phyloP scores from a whole-genome alignment of 345 rosid genomes.

The Excoecaria agallocha region DNA sequence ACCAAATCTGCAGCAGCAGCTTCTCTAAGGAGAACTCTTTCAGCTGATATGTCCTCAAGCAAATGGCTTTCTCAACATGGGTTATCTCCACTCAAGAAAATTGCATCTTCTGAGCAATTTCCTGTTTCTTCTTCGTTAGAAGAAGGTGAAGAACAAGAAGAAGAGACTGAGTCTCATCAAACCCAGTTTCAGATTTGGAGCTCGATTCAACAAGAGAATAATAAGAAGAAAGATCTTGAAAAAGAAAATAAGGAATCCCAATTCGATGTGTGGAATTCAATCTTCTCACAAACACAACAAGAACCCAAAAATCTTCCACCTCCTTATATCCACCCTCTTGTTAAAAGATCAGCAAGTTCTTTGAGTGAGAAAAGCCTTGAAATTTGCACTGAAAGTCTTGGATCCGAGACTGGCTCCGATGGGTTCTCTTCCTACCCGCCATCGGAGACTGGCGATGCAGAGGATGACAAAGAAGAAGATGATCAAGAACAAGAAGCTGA shows the following conservation, averaged over 20 bases:
- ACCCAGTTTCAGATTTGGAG: slow-evolving; percentile 49
- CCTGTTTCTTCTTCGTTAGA: slow-evolving; percentile 6
- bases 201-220: slow-evolving; percentile 41
- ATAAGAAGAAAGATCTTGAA: slow-evolving; percentile 30
- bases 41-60: slow-evolving; percentile 83
- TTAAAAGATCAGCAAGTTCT: slow-evolving; percentile 57
- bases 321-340: slow-evolving; percentile 74
- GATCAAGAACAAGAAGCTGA: slow-evolving; percentile 9
- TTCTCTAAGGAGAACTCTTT: slow-evolving; percentile 71
- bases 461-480: slow-evolving; percentile 40
- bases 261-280: slow-evolving; percentile 61
- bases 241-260: slow-evolving; percentile 22
- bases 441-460: slow-evolving; percentile 51
- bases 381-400: slow-evolving; percentile 95
- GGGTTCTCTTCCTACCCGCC: slow-evolving; percentile 63
- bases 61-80: slow-evolving; percentile 59
- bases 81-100: slow-evolving; percentile 51
- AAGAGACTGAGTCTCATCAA: slow-evolving; percentile 13
- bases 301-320: slow-evolving; percentile 36
- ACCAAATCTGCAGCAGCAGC: slow-evolving; percentile 33
- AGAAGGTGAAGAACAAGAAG: slow-evolving; percentile 30
- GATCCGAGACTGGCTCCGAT: slow-evolving; percentile 94
- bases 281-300: slow-evolving; percentile 46
- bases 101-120: slow-evolving; percentile 54
- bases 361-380: slow-evolving; percentile 74